phyloP scores from a whole-genome alignment of 139 green algal genomes.

The Penium margaritaceum region DNA sequence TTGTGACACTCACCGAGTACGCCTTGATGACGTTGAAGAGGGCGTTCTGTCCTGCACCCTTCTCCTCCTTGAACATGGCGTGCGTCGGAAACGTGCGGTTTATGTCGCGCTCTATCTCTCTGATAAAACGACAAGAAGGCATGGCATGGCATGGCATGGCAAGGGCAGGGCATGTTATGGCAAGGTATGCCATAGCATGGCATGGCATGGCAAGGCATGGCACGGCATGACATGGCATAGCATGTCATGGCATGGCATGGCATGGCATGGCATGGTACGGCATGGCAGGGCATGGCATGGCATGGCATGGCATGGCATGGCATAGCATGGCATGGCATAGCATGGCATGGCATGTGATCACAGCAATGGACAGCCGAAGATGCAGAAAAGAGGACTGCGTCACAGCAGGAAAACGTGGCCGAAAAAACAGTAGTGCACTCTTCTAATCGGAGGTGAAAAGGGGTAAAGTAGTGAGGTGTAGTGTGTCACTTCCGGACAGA shows the following conservation, averaged over 20 bases:
- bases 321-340: too few relatives aligned
- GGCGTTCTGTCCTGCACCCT: constrained; percentile 51
- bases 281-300: neutral
- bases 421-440: too few relatives aligned
- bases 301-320: neutral
- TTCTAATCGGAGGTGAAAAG: too few relatives aligned
- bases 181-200: neutral
- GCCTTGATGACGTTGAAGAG: constrained; percentile 83
- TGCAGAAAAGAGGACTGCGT: too few relatives aligned
- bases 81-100: constrained; percentile 90
- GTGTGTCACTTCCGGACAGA: too few relatives aligned
- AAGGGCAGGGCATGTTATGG: neutral
- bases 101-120: constrained; percentile 77
- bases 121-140: neutral
- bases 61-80: constrained; percentile 64
- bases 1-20: constrained; percentile 63
- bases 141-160: neutral
- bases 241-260: neutral
- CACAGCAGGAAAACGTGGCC: too few relatives aligned
- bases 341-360: too few relatives aligned
- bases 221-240: neutral
- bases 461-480: too few relatives aligned
- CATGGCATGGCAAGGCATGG: neutral
- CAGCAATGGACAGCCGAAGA: too few relatives aligned
- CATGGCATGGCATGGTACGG: neutral